Evolutionary conservation across 1,139 yeast genomes (phyloP), one percentile per base, ranked within the genome.

Genomic region (Saccharomyces hybrid): DNA sequence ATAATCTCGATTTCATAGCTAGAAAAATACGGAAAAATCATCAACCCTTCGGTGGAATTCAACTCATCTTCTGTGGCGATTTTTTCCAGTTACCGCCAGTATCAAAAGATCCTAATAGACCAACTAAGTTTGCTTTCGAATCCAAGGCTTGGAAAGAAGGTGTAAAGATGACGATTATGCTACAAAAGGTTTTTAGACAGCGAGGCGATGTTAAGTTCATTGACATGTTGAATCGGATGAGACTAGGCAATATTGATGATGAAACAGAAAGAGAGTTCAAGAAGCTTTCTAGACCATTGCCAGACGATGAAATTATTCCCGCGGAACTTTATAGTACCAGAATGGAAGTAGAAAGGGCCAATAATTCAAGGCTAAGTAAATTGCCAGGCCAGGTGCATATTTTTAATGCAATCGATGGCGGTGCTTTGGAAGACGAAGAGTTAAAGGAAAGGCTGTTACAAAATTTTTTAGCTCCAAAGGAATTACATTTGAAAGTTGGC

Each of bases 31-130:
- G 89, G 46, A 74, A 73, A 41, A 76, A 70, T 55, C 54, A 52
- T 16, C 68, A 68, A 7, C 96, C 96, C 0, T 90, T 90, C 74
- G 97, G 97, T 14, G 97, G 96, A 0, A 85, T 90, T 42, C 97
- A 90, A 63, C 64, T 90, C 9, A 80, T 90, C 41, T 79, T 88
- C 48, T 85, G 95, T 68, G 97, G 97, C 3, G 97, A 90, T 70
- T 89, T 90, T 69, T 90, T 84, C 68, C 97, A 90, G 67, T 73
- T 90, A 47, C 97, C 97, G 0, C 97, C 97, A 0, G 96, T 90
- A 2, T 69, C 76, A 2, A 76, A 73, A 53, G 70, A 68, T 26
- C 58, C 61, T 14, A 48, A 51, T 2, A 61, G 57, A 20, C 56
- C 60, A 5, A 59, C 77, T 1, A 63, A 73, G 56, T 91, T 88